Base-by-base conservation (phyloP, 148 eudicot genomes). In the Pouteria glomerata region DNA sequence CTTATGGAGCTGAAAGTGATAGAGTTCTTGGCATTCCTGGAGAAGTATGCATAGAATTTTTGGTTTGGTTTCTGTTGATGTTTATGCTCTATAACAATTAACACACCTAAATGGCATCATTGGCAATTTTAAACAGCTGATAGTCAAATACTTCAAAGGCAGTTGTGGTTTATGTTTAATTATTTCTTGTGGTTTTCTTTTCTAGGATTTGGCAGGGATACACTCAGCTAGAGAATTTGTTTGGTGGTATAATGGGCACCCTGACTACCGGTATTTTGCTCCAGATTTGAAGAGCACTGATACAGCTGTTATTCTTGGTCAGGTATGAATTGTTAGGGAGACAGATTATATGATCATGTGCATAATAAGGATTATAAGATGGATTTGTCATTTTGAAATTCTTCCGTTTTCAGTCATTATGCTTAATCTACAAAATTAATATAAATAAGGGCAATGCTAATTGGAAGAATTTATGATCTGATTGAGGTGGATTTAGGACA, bases 161-260 rank as follows among this genome's bases (percentile, higher is more conserved):
- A 53, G 39, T 3, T 33, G 70, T 30, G 30, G 24, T 31, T 27
- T 76, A 6, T 57, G 7, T n/a, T 39, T 26, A n/a, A 35, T 70
- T 12, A 35, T 24, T 31, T 66, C 35, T 52, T 24, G 45, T 51
- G 73, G n/a, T 75, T 71, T 63, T 66, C 57, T 23, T 8, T 62
- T 60, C 23, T 51, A 90, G 96, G 86, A 81, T 61, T 79, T 90
- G 70, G 62, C 77, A 42, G 96, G 96, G 57, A 80, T 91, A 77
- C 78, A 88, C 76, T 87, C 98, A 48, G 98, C 98, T 37, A 88
- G 98, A 84, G 97, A 95, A 78, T 89, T 95, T 74, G 97, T 95
- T 63, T 95, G 98, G 98, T 95, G 98, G 98, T 95, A 95, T 76
- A 95, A 95, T 81, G 98, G 98, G 66, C 98, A 95, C 69, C 97